Evolutionary conservation across 2,329 filamentous ascomycete species (phyloP), one percentile per base, ranked within the genome.

Genomic region (Xylariomycetidae sp.): DNA sequence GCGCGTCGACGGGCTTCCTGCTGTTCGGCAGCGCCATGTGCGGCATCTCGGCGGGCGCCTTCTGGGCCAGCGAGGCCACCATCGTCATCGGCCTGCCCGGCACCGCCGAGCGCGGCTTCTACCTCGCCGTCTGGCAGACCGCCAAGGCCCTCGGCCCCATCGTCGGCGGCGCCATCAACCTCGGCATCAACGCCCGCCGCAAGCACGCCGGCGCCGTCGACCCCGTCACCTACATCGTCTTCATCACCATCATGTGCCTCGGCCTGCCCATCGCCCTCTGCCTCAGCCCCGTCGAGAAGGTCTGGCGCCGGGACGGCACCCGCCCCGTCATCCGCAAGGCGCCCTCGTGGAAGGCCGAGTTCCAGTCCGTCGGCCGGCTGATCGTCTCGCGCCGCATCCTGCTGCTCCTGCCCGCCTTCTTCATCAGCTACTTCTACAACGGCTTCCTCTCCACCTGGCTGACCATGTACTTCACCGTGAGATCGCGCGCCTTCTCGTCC

Each of bases 61-160:
- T 82, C 56, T 84, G 79, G 79, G 73, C 74, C 57, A 74, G 76
- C 0, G 79, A 83, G 59, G 77, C 73, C 1, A 78, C 79, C 0
- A 79, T 83, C 35, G 74, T 76, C 0, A 65, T 82, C 2, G 65
- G 71, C 0, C 83, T 82, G 44, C 77, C 78, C 0, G 77, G 81
- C 40, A 72, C 76, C 1, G 67, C 67, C 22, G 76, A 78, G 17
- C 66, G 72, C 37, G 76, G 74, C 0, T 64, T 65, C 13, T 74
- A 74, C 34, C 58, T 82, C 1, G 77, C 75, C 0, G 68, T 57
- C 17, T 68, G 64, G 64, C 54, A 67, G 32, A 57, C 57, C 4
- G 61, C 60, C 29, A 58, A 60, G 13, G 60, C 60, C 10, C 48
- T 56, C 2, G 64, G 63, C 1, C 59, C 62, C 13, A 66, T 72